Conservation (phyloP, 371 early-diverging fungal species). For the Nematocida sp. region DNA sequence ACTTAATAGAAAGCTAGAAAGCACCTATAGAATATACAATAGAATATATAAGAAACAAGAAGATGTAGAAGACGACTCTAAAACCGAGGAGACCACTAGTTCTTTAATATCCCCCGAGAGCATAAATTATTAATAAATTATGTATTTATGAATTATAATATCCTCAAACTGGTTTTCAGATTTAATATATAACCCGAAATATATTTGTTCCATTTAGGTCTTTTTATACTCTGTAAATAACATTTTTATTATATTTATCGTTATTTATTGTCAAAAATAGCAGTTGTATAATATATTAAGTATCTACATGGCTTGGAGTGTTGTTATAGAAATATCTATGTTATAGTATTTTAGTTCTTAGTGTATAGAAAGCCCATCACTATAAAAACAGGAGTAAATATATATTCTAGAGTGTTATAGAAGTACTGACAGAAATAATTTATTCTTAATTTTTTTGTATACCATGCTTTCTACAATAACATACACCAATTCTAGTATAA, state of each 20-base stretch:
- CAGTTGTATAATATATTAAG: too few species aligned
- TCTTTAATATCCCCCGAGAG: constrained; percentile 48
- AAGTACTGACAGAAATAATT: neutral
- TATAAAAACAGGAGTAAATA: too few species aligned
- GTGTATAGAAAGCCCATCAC: too few species aligned
- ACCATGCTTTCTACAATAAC: constrained; percentile 27
- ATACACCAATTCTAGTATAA: neutral
- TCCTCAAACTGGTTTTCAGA: too few species aligned
- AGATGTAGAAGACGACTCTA: constrained; percentile 17
- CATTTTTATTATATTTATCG: neutral
- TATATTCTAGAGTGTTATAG: too few species aligned
- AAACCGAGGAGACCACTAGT: constrained; percentile 44
- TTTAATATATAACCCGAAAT: neutral
- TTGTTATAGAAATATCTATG: too few species aligned
- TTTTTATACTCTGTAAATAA: too few species aligned
- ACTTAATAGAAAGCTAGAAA: constrained; percentile 68
- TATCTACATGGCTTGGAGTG: too few species aligned
- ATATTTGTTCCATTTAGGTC: neutral
- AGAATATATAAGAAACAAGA: constrained; percentile 25
- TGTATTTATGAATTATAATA: too few species aligned
- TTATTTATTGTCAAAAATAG: too few species aligned
- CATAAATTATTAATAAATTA: constrained; percentile 31
- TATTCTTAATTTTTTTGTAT: constrained; percentile 17
- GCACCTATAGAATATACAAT: constrained; percentile 69
- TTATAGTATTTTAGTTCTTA: too few species aligned